phyloP scores from a whole-genome alignment of 176 grass and related monocot genomes.

The Panicum miliaceum region DNA sequence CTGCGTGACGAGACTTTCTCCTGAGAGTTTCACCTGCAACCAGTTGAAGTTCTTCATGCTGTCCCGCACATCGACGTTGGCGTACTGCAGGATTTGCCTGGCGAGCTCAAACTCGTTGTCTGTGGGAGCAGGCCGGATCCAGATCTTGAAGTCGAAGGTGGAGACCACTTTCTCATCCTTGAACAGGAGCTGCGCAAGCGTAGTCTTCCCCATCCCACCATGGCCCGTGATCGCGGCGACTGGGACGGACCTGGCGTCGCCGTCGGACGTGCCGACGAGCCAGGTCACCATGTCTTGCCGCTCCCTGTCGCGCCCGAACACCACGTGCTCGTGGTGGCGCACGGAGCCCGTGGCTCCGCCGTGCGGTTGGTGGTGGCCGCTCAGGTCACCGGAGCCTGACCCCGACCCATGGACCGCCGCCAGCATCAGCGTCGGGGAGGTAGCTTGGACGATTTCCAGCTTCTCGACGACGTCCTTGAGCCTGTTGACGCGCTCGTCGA shows the following conservation, averaged over 20 bases:
- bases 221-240: slow-evolving; percentile 34
- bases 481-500: slow-evolving; percentile 45
- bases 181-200: slow-evolving; percentile 41
- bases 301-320: slow-evolving; percentile 49
- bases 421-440: slow-evolving; percentile 4
- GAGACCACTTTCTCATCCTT: not conserved
- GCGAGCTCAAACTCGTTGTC: slow-evolving; percentile 33
- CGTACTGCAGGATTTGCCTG: slow-evolving; percentile 32
- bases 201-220: slow-evolving; percentile 58
- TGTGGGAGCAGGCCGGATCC: slow-evolving; percentile 4
- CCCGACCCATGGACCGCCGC: not conserved
- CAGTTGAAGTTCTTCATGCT: slow-evolving; percentile 6
- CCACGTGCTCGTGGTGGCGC: not conserved
- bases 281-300: slow-evolving; percentile 28
- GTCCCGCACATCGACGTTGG: not conserved
- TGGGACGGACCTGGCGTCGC: not conserved
- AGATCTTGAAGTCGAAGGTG: slow-evolving; percentile 38
- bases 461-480: slow-evolving; percentile 43
- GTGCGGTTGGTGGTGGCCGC: not conserved
- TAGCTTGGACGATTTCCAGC: not conserved
- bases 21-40: not conserved
- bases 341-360: slow-evolving; percentile 11
- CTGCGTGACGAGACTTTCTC: not conserved
- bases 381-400: not conserved
- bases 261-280: slow-evolving; percentile 13